Base-by-base conservation (phyloP, 352 stramenopile species). In the Pythium folliculosum region DNA sequence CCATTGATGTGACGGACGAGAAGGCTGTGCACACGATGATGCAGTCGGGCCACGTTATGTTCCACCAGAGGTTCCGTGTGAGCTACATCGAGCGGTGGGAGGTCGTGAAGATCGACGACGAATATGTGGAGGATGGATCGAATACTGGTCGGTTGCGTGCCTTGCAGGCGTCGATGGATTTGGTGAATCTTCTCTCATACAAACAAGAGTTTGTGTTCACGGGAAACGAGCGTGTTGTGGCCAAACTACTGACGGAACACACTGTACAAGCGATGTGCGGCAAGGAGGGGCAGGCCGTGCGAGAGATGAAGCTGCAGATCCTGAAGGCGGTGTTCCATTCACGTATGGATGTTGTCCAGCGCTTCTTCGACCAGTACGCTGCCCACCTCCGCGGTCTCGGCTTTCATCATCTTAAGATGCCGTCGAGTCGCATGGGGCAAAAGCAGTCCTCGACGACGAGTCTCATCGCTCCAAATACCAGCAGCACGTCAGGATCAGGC, bases 131-230 rank as follows among this genome's bases (percentile, higher is more conserved):
- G 2, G 79, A 77, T 16, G 75, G 63, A 72, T 86, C 64, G 67
- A 91, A 67, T 64, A 76, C 54, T 12, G 76, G 78, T 7, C 73
- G 86, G 19, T 13, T 84, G 37, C 73, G 68, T 19, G 78, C 75
- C 22, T 62, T 84, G 2, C 84, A 92, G 65, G 88, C 84, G 27
- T 90, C 84, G 40, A 91, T 95, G 86, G 81, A 94, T 70, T 64
- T 96, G 43, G 77, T 95, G 27, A 91, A 94, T 30, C 66, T 96
- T 30, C 65, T 96, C 6, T 90, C 84, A 54, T 96, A 95, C 79
- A 93, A 96, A 70, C 79, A 89, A 32, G 76, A 91, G 51, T 92
- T 96, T 76, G 86, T 96, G 19, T 94, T 96, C 47, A 60, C 74
- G 44, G 77, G 77, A 30, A 83, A 93, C 9, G 85, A 91, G 51